These are phyloP conservation scores for Chimonanthus praecox DNA, from an alignment of 164 flowering plant species.

Conservation along the genomic window DNA sequence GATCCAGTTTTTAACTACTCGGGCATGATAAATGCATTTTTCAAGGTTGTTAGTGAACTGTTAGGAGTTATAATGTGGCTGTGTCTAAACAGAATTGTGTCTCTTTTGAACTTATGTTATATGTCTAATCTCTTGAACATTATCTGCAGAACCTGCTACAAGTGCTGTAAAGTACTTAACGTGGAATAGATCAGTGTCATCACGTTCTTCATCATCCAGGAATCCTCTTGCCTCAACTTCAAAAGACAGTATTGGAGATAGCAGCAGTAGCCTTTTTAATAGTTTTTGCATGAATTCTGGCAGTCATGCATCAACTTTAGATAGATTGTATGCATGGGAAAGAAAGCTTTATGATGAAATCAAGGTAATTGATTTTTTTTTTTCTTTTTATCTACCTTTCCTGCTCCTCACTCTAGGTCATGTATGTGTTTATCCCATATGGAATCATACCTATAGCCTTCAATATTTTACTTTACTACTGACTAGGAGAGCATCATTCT, in stretches of 20 bases:
- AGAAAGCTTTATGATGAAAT: constrained; percentile 97
- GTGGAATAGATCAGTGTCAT: constrained; percentile 86
- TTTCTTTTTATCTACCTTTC: neutral
- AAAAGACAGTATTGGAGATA: constrained; percentile 47
- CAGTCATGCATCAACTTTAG: constrained; percentile 93
- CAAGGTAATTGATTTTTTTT: constrained; percentile 49
- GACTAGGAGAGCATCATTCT: neutral
- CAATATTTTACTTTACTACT: neutral
- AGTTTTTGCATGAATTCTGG: constrained; percentile 80
- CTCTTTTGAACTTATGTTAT: neutral
- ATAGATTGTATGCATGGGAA: constrained; percentile 95
- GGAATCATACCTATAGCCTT: neutral
- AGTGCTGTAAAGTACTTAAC: constrained; percentile 61
- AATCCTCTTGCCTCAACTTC: constrained; percentile 39
- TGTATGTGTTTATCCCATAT: neutral
- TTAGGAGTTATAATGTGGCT: neutral
- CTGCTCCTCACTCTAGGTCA: neutral
- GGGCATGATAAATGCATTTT: neutral
- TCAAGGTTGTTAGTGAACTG: neutral
- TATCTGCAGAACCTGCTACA: constrained; percentile 49
- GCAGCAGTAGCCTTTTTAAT: constrained; percentile 37
- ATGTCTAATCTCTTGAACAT: constrained; percentile 10
- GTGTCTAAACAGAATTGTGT: neutral
- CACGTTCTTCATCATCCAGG: constrained; percentile 78
- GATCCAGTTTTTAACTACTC: too few relatives aligned